These are phyloP conservation scores for Fusarium subglutinans DNA, from an alignment of 2,329 filamentous ascomycete species.

Conservation along the genomic window DNA sequence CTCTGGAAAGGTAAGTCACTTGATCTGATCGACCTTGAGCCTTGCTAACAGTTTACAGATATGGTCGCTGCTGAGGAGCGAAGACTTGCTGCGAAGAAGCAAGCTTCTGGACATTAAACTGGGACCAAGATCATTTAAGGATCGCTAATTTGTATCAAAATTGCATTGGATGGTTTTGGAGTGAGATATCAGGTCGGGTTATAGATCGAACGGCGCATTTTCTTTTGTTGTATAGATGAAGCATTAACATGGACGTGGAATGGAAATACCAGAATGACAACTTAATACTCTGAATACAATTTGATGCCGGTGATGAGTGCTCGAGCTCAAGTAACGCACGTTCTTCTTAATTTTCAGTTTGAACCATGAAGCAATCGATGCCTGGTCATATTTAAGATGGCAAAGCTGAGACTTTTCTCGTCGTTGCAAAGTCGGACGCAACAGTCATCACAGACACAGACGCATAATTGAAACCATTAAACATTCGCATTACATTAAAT, in stretches of 20 bases:
- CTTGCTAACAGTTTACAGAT: constrained; percentile 57
- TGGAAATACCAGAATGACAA: not conserved
- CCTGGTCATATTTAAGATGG: accelerated
- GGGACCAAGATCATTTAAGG: accelerated
- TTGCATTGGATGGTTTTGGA: not conserved
- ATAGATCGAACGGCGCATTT: not conserved
- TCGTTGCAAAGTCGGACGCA: too few relatives aligned
- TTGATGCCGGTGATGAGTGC: accelerated
- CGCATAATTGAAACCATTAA: not conserved
- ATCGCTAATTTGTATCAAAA: constrained; percentile 4
- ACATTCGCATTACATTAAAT: constrained; percentile 20
- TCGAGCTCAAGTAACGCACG: not conserved
- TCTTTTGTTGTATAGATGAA: not conserved
- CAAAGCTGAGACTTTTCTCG: not conserved
- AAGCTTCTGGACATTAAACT: constrained; percentile 5
- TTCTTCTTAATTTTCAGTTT: too few relatives aligned
- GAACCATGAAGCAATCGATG: not conserved
- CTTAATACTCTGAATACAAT: not conserved
- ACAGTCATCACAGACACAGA: not conserved
- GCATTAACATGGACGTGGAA: not conserved
- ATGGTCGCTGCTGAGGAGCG: constrained; percentile 86
- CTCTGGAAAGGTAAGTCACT: constrained; percentile 80
- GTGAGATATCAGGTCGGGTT: not conserved
- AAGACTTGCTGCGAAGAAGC: constrained; percentile 57
- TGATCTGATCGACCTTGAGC: not conserved